Conservation (phyloP, 371 early-diverging fungal species). For the Furculomyces boomerangus region DNA sequence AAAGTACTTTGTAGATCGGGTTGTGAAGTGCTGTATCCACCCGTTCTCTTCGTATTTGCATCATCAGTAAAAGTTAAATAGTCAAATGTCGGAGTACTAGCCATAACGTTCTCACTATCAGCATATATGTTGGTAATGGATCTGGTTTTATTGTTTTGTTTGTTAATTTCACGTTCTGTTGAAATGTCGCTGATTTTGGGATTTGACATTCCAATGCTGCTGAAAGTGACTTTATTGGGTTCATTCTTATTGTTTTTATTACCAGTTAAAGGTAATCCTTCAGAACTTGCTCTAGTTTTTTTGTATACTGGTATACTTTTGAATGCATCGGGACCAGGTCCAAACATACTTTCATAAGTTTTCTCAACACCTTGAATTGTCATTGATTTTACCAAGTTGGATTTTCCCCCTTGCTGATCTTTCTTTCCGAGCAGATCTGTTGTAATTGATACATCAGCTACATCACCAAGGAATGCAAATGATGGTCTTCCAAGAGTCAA, state of each 20-base stretch:
- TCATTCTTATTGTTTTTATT: background rate
- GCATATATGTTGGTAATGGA: too few relatives aligned
- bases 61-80: too few relatives aligned
- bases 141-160: too few relatives aligned
- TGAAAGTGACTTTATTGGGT: too few relatives aligned
- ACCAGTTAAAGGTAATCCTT: background rate
- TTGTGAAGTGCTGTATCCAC: too few relatives aligned
- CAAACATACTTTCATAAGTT: background rate
- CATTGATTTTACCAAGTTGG: background rate
- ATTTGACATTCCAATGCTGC: too few relatives aligned
- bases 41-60: too few relatives aligned
- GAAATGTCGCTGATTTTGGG: too few relatives aligned
- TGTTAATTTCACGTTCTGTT: too few relatives aligned
- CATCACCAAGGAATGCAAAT: background rate
- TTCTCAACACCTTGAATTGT: background rate
- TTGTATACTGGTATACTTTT: background rate
- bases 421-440: background rate
- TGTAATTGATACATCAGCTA: background rate
- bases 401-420: background rate
- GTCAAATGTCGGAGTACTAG: too few relatives aligned
- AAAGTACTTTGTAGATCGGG: too few relatives aligned
- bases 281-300: background rate
- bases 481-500: background rate
- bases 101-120: too few relatives aligned
- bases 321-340: background rate